phyloP scores from a whole-genome alignment of 176 grass and related monocot genomes.

The Carex littledalei region DNA sequence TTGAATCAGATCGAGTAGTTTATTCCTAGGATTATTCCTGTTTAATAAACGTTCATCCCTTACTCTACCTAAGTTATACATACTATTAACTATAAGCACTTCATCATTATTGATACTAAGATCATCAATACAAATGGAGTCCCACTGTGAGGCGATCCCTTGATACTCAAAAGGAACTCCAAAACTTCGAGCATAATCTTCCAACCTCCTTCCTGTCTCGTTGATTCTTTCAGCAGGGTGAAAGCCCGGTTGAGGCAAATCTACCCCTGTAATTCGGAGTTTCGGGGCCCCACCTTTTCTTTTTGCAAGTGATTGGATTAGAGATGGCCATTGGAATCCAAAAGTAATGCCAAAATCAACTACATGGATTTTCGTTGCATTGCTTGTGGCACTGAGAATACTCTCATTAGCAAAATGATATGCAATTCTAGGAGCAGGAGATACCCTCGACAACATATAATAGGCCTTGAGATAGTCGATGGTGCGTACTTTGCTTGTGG shows the following conservation, averaged over 20 bases:
- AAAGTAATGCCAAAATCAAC: slow-evolving; percentile 49
- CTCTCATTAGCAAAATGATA: slow-evolving; percentile 51
- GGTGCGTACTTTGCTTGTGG: slow-evolving; percentile 15
- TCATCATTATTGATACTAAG: slow-evolving; percentile 37
- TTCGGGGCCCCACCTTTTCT: slow-evolving; percentile 27
- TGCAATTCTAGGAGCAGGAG: slow-evolving; percentile 29
- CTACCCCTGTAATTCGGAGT: slow-evolving; percentile 48
- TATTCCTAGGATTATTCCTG: slow-evolving; percentile 32
- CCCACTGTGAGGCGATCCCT: slow-evolving; percentile 38
- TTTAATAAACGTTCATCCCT: slow-evolving; percentile 25
- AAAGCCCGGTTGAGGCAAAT: slow-evolving; percentile 6
- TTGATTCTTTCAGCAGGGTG: background rate
- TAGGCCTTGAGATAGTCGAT: slow-evolving; percentile 38
- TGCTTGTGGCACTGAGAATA: slow-evolving; percentile 40
- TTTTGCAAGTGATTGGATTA: slow-evolving; percentile 39
- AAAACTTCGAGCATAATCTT: background rate
- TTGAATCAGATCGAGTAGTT: slow-evolving; percentile 27
- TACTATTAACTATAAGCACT: slow-evolving; percentile 34
- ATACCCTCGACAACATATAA: slow-evolving; percentile 23
- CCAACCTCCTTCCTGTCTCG: background rate
- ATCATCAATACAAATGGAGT: slow-evolving; percentile 37
- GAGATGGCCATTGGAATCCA: slow-evolving; percentile 50
- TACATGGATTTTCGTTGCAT: slow-evolving; percentile 34
- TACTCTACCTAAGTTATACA: slow-evolving; percentile 23
- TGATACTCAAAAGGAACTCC: slow-evolving; percentile 10